Percentiles rank a stretch among this genome's conserved stretches.
Conservation (phyloP, 177 flowering plant genomes). For the Vitis hybrid region DNA sequence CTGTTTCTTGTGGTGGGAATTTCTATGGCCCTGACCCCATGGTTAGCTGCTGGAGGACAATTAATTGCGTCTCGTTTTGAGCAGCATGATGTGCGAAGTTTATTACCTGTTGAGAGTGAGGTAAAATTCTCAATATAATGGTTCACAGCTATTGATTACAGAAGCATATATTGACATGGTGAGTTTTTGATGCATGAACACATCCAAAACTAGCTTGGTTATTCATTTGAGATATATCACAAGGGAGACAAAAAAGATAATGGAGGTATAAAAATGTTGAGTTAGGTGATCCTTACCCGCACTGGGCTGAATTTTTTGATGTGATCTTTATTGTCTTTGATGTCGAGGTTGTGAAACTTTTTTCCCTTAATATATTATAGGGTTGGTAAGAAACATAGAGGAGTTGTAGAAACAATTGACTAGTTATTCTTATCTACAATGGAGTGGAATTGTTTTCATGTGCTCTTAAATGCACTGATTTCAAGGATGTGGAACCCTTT, state of each 20-base stretch:
- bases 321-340: too few species aligned
- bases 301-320: too few species aligned
- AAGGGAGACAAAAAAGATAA: too few species aligned
- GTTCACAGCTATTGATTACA: neutral
- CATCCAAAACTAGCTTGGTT: neutral
- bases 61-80: constrained; percentile 97
- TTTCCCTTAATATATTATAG: too few species aligned
- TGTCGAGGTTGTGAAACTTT: too few species aligned
- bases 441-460: neutral
- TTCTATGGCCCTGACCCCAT: constrained; percentile 98
- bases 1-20: constrained; percentile 97
- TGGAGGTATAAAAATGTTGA: too few species aligned
- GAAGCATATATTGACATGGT: neutral
- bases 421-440: neutral
- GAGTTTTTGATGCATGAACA: neutral
- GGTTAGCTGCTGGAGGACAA: constrained; percentile 99
- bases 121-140: constrained; percentile 30
- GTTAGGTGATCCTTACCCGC: too few species aligned
- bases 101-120: constrained; percentile 98
- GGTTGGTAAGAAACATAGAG: too few species aligned
- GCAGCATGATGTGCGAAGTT: constrained; percentile 92
- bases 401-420: neutral
- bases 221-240: neutral
- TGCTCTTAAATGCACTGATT: neutral
- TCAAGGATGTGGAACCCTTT: neutral